A percentile compares a stretch with the other conserved stretches of the same genome.
Conservation (phyloP, 2,329 filamentous ascomycete genomes). For the Fusarium heterosporum region DNA sequence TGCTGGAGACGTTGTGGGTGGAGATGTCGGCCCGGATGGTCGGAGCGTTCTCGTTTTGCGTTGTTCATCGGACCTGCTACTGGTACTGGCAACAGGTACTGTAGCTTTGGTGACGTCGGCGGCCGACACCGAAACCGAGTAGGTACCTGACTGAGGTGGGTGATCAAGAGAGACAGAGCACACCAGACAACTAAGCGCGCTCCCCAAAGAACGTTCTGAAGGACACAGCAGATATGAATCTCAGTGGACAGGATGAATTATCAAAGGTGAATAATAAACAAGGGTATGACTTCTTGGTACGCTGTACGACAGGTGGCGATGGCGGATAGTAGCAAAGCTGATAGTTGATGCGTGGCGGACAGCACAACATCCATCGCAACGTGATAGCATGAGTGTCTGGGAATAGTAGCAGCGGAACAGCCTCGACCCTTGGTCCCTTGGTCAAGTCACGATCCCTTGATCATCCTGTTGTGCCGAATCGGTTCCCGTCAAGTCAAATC, state of each 20-base stretch:
- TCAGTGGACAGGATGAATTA: slow-evolving; percentile 13
- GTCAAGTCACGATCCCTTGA: slow-evolving; percentile 35
- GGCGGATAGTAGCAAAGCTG: slow-evolving; percentile 14
- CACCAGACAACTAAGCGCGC: slow-evolving; percentile 35
- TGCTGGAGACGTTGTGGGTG: slow-evolving; percentile 47
- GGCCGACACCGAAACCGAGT: slow-evolving; percentile 38
- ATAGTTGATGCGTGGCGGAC: slow-evolving; percentile 19
- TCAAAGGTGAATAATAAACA: slow-evolving; percentile 1
- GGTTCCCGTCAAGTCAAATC: slow-evolving; percentile 32
- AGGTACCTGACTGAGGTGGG: not conserved
- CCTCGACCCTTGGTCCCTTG: slow-evolving; percentile 30
- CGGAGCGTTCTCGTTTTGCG: slow-evolving; percentile 45
- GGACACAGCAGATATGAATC: slow-evolving; percentile 11
- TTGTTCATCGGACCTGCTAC: slow-evolving; percentile 37
- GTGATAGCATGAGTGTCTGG: slow-evolving; percentile 20
- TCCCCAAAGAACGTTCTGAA: slow-evolving; percentile 33
- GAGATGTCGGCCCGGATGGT: slow-evolving; percentile 49
- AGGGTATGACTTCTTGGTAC: slow-evolving; percentile 28
- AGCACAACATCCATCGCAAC: slow-evolving; percentile 24
- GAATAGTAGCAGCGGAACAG: slow-evolving; percentile 18
- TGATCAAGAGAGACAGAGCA: slow-evolving; percentile 12
- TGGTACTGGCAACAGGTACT: not conserved
- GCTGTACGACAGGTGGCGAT: slow-evolving; percentile 20
- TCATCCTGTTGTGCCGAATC: slow-evolving; percentile 28
- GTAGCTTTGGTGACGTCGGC: slow-evolving; percentile 47